Evolutionary conservation across 768 basidiomycete species (phyloP), one percentile per base, ranked within the genome.

Genomic region (Auriscalpium orientale): DNA sequence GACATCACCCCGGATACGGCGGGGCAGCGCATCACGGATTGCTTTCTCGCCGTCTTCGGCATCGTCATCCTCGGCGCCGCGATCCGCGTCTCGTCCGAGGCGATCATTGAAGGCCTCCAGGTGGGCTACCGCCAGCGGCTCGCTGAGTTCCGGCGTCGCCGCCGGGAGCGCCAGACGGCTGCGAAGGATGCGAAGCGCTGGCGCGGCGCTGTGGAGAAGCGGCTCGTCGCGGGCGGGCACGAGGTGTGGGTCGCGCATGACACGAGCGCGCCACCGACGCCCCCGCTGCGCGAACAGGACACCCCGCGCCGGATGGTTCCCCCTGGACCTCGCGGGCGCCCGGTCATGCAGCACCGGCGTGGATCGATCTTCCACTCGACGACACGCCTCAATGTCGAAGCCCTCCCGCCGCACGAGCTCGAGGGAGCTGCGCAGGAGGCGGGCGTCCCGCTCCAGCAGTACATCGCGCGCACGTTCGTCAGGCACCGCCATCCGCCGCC

Each of bases 51-150:
- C 40, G 70, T 73, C 0, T 68, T 83, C 36, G 86, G 87, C 11
- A 79, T 91, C 50, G 35, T 89, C 57, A 85, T 78, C 59, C 68
- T 88, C 16, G 63, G 64, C 33, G 84, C 78, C 7, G 60, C 52
- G 9, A 35, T 65, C 6, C 63, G 58, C 40, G n/a, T 62, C 52
- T 62, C 67, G 44, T 62, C 66, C 12, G 89, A 88, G 63, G 85
- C 82, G 0, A 76, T 91, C 28, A 73, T 89, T 33, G 91, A 93
- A 68, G 79, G 80, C 2, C 76, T 86, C 47, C 82, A 89, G 62
- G 74, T 83, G n/a, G 76, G 77, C 0, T 85, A 86, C 64, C 78
- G 79, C 34, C 76, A 71, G 55, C 82, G 86, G 8, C 63, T 85
- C 51, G 68, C 72, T 22, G 70, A 67, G 1, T 69, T 81, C n/a